phyloP scores from a whole-genome alignment of 306 rosid genomes.

The Glycine tomentella region DNA sequence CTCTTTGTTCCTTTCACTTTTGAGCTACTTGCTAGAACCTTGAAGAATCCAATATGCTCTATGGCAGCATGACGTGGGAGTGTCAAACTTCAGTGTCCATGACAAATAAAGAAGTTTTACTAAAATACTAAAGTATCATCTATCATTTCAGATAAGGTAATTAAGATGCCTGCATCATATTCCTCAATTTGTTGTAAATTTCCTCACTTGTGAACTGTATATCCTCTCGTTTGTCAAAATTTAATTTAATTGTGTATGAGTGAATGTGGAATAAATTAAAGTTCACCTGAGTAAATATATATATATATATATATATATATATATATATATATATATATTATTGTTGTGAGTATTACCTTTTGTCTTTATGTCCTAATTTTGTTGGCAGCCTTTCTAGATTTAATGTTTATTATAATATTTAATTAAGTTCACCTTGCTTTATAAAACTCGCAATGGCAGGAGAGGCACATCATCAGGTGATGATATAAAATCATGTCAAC shows the following conservation, averaged over 20 bases:
- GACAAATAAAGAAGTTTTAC: not conserved
- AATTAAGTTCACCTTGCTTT: slow-evolving; percentile 22
- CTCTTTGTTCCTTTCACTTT: slow-evolving; percentile 39
- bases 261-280: slow-evolving; percentile 35
- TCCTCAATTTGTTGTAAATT: not conserved
- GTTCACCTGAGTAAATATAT: slow-evolving; percentile 18
- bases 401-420: not conserved
- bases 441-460: slow-evolving; percentile 1
- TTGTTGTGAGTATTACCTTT: not conserved
- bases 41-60: slow-evolving; percentile 11
- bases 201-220: slow-evolving; percentile 24
- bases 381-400: not conserved
- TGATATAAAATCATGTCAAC: slow-evolving; percentile 4
- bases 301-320: too few relatives aligned
- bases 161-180: not conserved
- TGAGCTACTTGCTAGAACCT: slow-evolving; percentile 28
- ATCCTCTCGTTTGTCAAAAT: slow-evolving; percentile 2
- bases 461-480: slow-evolving; percentile 38
- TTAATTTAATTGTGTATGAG: slow-evolving; percentile 38
- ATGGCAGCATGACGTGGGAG: slow-evolving; percentile 10
- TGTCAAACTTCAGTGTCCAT: not conserved
- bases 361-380: slow-evolving; percentile 15
- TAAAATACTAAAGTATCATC: not conserved
- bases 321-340: too few relatives aligned
- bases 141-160: slow-evolving; percentile 17